Evolutionary conservation across 352 stramenopile genomes (phyloP).

Genomic region (Peronospora destructor): DNA sequence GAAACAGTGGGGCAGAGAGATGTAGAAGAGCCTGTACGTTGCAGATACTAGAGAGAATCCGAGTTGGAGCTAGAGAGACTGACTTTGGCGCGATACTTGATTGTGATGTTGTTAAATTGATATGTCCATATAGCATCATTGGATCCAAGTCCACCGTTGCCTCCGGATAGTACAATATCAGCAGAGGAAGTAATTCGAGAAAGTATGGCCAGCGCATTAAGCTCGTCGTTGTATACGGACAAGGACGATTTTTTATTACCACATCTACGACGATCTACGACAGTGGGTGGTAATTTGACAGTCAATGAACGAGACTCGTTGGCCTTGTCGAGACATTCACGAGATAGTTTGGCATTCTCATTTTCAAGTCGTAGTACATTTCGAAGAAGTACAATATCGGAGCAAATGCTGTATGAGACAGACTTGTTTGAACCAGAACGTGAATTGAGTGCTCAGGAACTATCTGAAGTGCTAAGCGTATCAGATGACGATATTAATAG

Average conservation of each 20-base stretch:
- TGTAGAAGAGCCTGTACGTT: constrained; percentile 40
- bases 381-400: constrained; percentile 68
- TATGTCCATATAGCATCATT: constrained; percentile 31
- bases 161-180: constrained; percentile 75
- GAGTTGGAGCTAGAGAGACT: background rate
- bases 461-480: constrained; percentile 68
- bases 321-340: constrained; percentile 30
- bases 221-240: constrained; percentile 66
- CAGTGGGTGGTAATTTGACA: constrained; percentile 16
- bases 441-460: constrained; percentile 59
- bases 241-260: constrained; percentile 56
- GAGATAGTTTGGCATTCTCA: constrained; percentile 52
- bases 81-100: constrained; percentile 5
- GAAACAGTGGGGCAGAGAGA: constrained; percentile 29
- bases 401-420: constrained; percentile 81
- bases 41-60: background rate
- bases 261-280: constrained; percentile 26
- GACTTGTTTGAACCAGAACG: constrained; percentile 79
- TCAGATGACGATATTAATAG: constrained; percentile 55
- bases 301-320: constrained; percentile 32
- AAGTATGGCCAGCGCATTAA: constrained; percentile 70
- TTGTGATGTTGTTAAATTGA: constrained; percentile 6
- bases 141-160: constrained; percentile 59
- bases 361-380: constrained; percentile 79
- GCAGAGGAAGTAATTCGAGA: constrained; percentile 84